Conservation (phyloP, 768 basidiomycete genomes). For the Tricholoma hemisulphureum region DNA sequence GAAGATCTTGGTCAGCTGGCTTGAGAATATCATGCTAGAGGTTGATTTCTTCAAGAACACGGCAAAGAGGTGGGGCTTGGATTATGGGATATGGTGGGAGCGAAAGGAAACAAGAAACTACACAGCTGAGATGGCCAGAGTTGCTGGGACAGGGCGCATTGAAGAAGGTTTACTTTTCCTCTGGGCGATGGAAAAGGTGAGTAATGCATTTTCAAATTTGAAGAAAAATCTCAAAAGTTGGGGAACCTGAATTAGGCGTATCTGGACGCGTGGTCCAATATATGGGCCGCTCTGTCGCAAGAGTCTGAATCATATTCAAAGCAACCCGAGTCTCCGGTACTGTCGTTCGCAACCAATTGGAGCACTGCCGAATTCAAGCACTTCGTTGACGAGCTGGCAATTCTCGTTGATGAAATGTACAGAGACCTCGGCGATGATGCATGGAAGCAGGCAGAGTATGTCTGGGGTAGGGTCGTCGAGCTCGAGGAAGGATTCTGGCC, state of each 20-base stretch:
- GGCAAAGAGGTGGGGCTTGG: conserved; percentile 42
- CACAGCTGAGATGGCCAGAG: conserved; percentile 66
- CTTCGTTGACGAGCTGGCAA: conserved; percentile 52
- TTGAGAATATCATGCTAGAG: conserved; percentile 57
- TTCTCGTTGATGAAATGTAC: conserved; percentile 44
- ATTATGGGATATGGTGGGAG: conserved; percentile 48
- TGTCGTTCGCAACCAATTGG: conserved; percentile 63
- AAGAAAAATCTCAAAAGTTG: neutral
- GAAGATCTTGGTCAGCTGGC: conserved; percentile 47
- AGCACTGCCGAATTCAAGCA: conserved; percentile 48
- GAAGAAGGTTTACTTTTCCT: conserved; percentile 70
- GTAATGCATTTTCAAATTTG: neutral
- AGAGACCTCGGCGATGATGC: conserved; percentile 34
- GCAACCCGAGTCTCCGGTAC: conserved; percentile 36
- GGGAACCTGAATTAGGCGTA: conserved; percentile 48
- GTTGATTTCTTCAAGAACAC: conserved; percentile 60
- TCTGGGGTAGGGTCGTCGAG: conserved; percentile 60
- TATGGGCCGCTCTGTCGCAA: conserved; percentile 11
- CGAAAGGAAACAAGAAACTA: conserved; percentile 66
- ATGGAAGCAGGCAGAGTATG: conserved; percentile 43
- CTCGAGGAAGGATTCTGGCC: conserved; percentile 42
- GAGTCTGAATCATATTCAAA: neutral
- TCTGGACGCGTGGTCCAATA: conserved; percentile 59
- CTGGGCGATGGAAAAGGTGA: conserved; percentile 79
- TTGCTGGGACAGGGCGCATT: conserved; percentile 43